Evolutionary conservation across 2,329 filamentous ascomycete genomes (phyloP).

Genomic region (Ceratocystis colombiana): DNA sequence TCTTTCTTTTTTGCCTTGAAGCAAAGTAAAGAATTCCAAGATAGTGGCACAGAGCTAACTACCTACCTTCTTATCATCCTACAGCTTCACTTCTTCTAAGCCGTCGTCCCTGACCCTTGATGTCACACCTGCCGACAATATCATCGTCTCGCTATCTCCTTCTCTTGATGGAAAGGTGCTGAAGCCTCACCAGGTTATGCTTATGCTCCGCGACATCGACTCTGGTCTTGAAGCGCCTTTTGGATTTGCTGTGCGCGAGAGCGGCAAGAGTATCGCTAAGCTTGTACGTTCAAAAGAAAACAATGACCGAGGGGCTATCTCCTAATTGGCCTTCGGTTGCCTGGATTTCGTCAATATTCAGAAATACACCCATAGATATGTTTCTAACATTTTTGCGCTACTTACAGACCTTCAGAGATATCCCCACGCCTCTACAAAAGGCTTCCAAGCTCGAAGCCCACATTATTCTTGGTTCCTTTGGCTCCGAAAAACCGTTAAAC

Average conservation of each 20-base stretch:
- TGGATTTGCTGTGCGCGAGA: slow-evolving; percentile 72
- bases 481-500: slow-evolving; percentile 57
- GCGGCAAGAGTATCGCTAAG: slow-evolving; percentile 73
- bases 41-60: neutral
- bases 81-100: slow-evolving; percentile 42
- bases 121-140: slow-evolving; percentile 57
- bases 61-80: neutral
- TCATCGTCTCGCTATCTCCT: slow-evolving; percentile 74
- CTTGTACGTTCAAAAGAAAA: slow-evolving; percentile 50
- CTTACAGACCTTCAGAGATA: slow-evolving; percentile 70
- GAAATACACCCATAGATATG: slow-evolving; percentile 26
- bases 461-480: slow-evolving; percentile 78
- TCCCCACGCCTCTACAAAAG: slow-evolving; percentile 70
- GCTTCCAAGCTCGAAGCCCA: slow-evolving; percentile 62
- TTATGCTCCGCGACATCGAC: slow-evolving; percentile 64
- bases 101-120: slow-evolving; percentile 50
- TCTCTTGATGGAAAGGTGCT: slow-evolving; percentile 69
- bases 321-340: neutral
- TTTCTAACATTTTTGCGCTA: slow-evolving; percentile 14
- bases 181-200: slow-evolving; percentile 87
- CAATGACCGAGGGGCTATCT: neutral
- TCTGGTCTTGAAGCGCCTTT: slow-evolving; percentile 81
- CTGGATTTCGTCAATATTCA: neutral
- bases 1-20: no score
- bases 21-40: neutral